phyloP scores from a whole-genome alignment of 768 basidiomycete species.

The Pisolithus marmoratus region DNA sequence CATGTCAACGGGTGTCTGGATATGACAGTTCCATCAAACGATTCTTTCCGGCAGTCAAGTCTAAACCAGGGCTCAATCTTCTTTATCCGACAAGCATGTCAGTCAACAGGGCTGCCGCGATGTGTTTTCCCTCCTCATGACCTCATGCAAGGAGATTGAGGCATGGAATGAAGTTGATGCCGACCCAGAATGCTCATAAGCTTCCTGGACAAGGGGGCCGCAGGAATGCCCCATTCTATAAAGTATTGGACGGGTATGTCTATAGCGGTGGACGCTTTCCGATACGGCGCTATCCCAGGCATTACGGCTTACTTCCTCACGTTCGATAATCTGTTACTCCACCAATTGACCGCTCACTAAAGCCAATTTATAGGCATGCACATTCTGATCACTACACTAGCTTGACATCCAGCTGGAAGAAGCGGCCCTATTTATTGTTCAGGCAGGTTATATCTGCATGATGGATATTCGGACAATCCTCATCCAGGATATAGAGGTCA shows the following conservation, averaged over 20 bases:
- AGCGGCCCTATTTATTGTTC: constrained; percentile 97
- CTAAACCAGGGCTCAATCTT: background rate
- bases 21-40: constrained; percentile 11
- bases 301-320: constrained; percentile 90
- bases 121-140: constrained; percentile 84
- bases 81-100: background rate
- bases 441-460: constrained; percentile 19
- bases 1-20: constrained; percentile 61
- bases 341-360: constrained; percentile 7
- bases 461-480: background rate
- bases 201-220: constrained; percentile 46
- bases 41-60: background rate
- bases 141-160: constrained; percentile 72
- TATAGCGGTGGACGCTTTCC: constrained; percentile 95
- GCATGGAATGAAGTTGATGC: constrained; percentile 78
- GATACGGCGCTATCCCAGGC: constrained; percentile 86
- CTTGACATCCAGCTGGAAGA: constrained; percentile 80
- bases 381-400: constrained; percentile 98
- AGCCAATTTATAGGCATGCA: constrained; percentile 62
- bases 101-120: constrained; percentile 17
- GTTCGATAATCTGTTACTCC: constrained; percentile 34
- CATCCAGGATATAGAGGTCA: constrained; percentile 44
- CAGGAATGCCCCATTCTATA: constrained; percentile 90
- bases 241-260: constrained; percentile 95
- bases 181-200: constrained; percentile 43